Conservation (phyloP, 2,329 filamentous ascomycete genomes). For the Phialophora verrucosa region DNA sequence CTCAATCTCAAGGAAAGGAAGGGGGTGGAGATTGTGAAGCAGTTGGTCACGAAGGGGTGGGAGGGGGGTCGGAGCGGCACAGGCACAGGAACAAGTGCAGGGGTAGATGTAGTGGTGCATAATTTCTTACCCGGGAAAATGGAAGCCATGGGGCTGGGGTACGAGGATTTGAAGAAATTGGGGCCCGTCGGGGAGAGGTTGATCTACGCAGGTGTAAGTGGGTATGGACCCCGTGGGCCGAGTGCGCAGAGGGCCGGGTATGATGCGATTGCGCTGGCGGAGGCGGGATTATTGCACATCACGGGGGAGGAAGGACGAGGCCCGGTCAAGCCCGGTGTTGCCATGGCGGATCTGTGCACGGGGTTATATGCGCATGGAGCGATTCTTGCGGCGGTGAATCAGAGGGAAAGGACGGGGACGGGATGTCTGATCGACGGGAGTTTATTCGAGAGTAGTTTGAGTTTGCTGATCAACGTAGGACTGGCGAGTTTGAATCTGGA, state of each 20-base stretch:
- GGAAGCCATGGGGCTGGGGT: conserved; percentile 51
- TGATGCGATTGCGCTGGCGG: conserved; percentile 37
- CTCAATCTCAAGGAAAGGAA: conserved; percentile 30
- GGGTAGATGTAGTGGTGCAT: conserved; percentile 34
- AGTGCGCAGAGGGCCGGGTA: conserved; percentile 36
- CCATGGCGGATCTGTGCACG: conserved; percentile 37
- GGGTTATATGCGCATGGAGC: conserved; percentile 37
- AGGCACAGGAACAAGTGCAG: background rate
- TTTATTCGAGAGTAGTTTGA: conserved; percentile 41
- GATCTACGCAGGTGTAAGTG: conserved; percentile 59
- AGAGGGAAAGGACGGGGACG: conserved; percentile 31
- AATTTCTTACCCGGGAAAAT: conserved; percentile 51
- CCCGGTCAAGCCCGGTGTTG: conserved; percentile 38
- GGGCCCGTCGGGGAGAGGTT: conserved; percentile 47
- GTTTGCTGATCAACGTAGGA: conserved; percentile 38
- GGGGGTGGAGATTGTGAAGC: conserved; percentile 27
- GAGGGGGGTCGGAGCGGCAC: background rate
- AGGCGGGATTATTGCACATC: conserved; percentile 37
- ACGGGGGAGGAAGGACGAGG: conserved; percentile 29
- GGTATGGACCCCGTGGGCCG: conserved; percentile 58
- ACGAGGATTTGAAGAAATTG: conserved; percentile 45
- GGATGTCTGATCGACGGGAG: conserved; percentile 36
- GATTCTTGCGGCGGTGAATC: conserved; percentile 36
- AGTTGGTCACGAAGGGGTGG: conserved; percentile 20
- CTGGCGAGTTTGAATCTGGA: conserved; percentile 37